phyloP scores from a whole-genome alignment of 805 yeast species.

The Monosporozyma solicola region DNA sequence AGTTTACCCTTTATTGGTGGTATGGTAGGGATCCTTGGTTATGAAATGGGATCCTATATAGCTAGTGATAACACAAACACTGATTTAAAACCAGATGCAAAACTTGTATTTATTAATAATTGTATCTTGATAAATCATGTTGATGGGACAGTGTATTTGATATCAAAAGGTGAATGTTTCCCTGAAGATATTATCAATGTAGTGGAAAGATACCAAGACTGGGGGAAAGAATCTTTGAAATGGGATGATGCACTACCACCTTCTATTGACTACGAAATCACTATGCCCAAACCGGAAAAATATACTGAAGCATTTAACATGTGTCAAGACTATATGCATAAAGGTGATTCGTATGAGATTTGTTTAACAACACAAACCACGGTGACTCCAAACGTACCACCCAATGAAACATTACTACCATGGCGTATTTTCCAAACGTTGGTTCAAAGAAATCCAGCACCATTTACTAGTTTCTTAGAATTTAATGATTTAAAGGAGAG shows the following conservation, averaged over 20 bases:
- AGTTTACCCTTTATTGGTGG: conserved; percentile 85
- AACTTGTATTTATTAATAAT: conserved; percentile 61
- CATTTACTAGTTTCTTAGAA: conserved; percentile 74
- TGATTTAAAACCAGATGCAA: conserved; percentile 59
- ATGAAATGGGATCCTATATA: conserved; percentile 69
- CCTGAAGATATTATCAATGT: conserved; percentile 11
- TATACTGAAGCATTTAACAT: conserved; percentile 48
- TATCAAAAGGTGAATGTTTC: conserved; percentile 41
- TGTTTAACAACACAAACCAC: conserved; percentile 76
- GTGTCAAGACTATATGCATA: conserved; percentile 58
- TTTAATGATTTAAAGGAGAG: conserved; percentile 46
- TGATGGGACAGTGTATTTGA: conserved; percentile 38
- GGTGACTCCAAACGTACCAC: conserved; percentile 32
- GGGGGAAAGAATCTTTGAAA: conserved; percentile 7
- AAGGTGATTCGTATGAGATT: conserved; percentile 90
- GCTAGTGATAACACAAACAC: conserved; percentile 10
- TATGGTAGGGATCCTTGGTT: conserved; percentile 72
- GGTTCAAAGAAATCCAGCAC: conserved; percentile 75
- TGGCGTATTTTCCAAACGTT: conserved; percentile 79
- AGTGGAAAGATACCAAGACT: conserved; percentile 3
- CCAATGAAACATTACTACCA: conserved; percentile 39
- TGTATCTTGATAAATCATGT: conserved; percentile 47
- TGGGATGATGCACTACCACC: conserved; percentile 14
- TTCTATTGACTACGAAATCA: conserved; percentile 24
- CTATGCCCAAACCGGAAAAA: conserved; percentile 41